Evolutionary conservation across 345 rosid species (phyloP).

Genomic region (Acer negundo): DNA sequence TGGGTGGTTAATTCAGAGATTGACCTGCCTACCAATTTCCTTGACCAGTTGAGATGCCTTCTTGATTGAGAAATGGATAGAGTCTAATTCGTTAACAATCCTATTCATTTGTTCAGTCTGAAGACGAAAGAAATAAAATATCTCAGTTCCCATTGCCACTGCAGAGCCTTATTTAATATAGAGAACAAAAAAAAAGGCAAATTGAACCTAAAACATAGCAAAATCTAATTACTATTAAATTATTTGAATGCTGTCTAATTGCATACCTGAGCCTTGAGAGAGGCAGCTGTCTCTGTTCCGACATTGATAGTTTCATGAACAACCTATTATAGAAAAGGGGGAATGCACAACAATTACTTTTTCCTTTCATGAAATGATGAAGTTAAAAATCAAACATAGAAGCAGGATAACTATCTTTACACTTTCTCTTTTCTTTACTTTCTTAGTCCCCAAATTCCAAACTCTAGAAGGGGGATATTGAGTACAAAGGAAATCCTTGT

Average conservation of each 20-base stretch:
- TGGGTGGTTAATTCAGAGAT: constrained; percentile 36
- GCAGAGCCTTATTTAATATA: not conserved
- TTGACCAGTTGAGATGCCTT: constrained; percentile 92
- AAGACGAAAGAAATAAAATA: constrained; percentile 23
- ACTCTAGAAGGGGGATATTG: not conserved
- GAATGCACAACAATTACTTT: constrained; percentile 1
- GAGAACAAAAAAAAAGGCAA: constrained; percentile 9
- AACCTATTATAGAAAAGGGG: constrained; percentile 42
- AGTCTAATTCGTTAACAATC: constrained; percentile 93
- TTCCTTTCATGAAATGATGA: not conserved
- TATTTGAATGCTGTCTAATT: constrained; percentile 11
- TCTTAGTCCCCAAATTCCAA: not conserved
- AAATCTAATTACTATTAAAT: constrained; percentile 7
- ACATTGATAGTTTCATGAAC: constrained; percentile 86
- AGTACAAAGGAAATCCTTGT: not conserved
- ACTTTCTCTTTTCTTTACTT: not conserved
- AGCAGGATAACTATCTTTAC: not conserved
- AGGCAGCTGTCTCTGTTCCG: constrained; percentile 87
- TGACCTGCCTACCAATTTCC: constrained; percentile 99
- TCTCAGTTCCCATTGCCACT: constrained; percentile 22
- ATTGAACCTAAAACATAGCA: not conserved
- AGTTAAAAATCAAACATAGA: not conserved
- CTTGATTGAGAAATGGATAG: constrained; percentile 93
- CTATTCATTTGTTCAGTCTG: constrained; percentile 99
- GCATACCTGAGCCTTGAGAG: constrained; percentile 90